Percentiles rank a stretch among this genome's conserved stretches.
Evolutionary conservation across 345 rosid species (phyloP).

Genomic region (Gossypium rotundifolium): DNA sequence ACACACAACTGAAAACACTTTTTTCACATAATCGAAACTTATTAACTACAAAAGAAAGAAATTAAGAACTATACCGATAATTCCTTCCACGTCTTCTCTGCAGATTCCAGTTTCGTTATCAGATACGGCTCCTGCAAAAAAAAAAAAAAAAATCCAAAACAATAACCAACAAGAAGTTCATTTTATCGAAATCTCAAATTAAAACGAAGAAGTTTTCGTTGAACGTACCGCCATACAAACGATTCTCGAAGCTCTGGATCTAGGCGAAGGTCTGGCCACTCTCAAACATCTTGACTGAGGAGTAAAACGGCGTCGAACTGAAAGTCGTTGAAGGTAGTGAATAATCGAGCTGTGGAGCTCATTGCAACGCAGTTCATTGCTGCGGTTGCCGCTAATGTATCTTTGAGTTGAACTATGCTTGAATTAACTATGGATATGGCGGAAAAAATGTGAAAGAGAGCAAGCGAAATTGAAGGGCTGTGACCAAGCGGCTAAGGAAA

Average conservation of each 20-base stretch:
- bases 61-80: conserved; percentile 49
- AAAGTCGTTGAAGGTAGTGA: conserved; percentile 18
- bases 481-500: conserved; percentile 4
- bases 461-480: background rate
- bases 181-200: background rate
- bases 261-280: conserved; percentile 23
- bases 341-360: conserved; percentile 41
- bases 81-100: conserved; percentile 95
- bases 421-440: background rate
- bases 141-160: background rate
- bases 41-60: background rate
- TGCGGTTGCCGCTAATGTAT: background rate
- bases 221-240: conserved; percentile 83
- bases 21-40: background rate
- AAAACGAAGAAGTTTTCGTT: background rate
- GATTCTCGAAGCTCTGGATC: conserved; percentile 38
- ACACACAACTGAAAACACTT: background rate
- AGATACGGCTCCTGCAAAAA: conserved; percentile 70
- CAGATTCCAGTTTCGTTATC: conserved; percentile 77
- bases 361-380: conserved; percentile 40
- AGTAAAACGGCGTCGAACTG: conserved; percentile 16
- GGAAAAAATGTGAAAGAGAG: background rate
- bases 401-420: background rate
- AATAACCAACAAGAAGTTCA: background rate
- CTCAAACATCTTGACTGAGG: conserved; percentile 18